Base-by-base conservation (phyloP, 2,329 filamentous ascomycete species). In the Pyricularia sp. region DNA sequence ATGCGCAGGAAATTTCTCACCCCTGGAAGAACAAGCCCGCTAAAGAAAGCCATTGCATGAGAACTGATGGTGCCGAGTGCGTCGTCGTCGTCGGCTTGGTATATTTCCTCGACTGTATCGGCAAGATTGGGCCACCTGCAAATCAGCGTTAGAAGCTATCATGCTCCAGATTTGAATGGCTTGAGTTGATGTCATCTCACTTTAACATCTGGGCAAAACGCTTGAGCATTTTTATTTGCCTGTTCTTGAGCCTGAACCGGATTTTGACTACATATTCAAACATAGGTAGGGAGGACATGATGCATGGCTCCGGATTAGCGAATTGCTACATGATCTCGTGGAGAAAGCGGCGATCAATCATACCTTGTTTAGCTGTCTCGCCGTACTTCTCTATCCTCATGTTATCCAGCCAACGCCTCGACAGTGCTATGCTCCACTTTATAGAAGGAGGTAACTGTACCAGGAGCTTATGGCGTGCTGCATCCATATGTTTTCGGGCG, bases 31-130 rank as follows among this genome's bases (percentile, higher is more conserved):
- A 91, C 82, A 16, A 91, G 81, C 4, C 88, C 88, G 49, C 86
- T 89, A 71, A 91, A 91, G 77, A 57, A 92, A 7, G 89, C 88
- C 83, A 90, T 87, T 19, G 88, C 83, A 71, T 90, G 87, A 24
- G 88, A 88, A 70, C 86, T 86, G 71, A 87, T 76, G 55, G 81
- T 77, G 67, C 89, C 79, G 64, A 89, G 75, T 16, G 79, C 78
- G 26, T 81, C 80, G 66, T 88, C 84, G 12, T 75, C 76, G 66
- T 88, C 85, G 66, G 81, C 79, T 66, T 87, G 81, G 67, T 81
- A 83, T 64, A 91, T 79, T 60, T 83, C 79, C 57, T 84, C 82
- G 60, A 89, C 79, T 7, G 88, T 85, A 66, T 85, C 84, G 24
- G 78, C 77, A 66, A 90, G 81, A 69, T 91, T 91, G 1, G 88